A percentile compares a stretch with the other conserved stretches of the same genome.
These are phyloP conservation scores for Rhodofomes roseus DNA, from an alignment of 1,284 basidiomycete genomes.

Conservation along the genomic window DNA sequence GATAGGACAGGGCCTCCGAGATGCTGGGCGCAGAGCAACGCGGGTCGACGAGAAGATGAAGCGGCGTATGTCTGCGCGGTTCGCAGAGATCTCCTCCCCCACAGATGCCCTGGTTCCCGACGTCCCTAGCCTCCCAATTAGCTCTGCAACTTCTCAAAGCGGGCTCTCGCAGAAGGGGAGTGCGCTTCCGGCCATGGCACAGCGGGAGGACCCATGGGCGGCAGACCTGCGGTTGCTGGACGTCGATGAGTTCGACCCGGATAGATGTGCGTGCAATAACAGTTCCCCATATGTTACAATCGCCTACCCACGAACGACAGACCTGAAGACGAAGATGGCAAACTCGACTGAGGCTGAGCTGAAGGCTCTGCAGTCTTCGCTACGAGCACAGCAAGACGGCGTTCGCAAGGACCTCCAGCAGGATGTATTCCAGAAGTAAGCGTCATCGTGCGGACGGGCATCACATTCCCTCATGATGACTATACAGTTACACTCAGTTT, in stretches of 20 bases:
- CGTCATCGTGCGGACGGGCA: not conserved
- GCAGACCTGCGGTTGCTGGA: constrained; percentile 66
- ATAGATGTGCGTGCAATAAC: constrained; percentile 62
- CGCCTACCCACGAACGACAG: constrained; percentile 39
- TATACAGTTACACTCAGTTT: constrained; percentile 87
- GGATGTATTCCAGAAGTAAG: constrained; percentile 88
- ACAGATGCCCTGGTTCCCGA: constrained; percentile 54
- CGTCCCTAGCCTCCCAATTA: constrained; percentile 41
- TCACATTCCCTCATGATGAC: not conserved
- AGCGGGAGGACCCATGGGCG: constrained; percentile 42
- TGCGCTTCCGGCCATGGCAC: constrained; percentile 35
- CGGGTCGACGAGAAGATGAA: constrained; percentile 91
- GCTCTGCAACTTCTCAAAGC: constrained; percentile 21
- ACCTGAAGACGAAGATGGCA: constrained; percentile 70
- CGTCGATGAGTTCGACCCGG: constrained; percentile 76
- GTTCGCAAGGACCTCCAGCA: constrained; percentile 72
- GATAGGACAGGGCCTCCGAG: constrained; percentile 12
- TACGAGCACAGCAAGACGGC: constrained; percentile 59
- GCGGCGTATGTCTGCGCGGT: constrained; percentile 89
- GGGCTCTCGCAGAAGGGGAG: constrained; percentile 23
- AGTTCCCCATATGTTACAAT: too few relatives aligned
- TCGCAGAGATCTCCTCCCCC: constrained; percentile 75
- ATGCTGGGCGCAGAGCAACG: constrained; percentile 49
- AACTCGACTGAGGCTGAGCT: constrained; percentile 81
- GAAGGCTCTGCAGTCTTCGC: constrained; percentile 66